Conservation (phyloP, 2,329 filamentous ascomycete species). For the Colletotrichum melonis region DNA sequence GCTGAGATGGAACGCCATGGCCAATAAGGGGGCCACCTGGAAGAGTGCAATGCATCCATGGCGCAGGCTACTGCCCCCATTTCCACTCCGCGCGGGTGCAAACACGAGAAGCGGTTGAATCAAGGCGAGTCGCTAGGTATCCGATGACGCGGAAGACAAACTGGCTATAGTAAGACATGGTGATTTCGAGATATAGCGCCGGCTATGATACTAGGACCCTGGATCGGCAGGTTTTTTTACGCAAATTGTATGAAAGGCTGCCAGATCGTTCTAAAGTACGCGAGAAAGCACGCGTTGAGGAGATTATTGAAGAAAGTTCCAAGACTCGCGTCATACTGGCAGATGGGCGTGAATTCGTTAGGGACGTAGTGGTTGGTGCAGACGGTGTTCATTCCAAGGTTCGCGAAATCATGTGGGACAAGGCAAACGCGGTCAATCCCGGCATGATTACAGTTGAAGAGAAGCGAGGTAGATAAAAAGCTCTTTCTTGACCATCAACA, state of each 20-base stretch:
- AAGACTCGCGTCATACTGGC: not conserved
- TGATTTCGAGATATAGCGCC: not conserved
- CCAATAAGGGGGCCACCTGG: not conserved
- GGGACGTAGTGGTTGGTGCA: not conserved
- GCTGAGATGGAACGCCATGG: not conserved
- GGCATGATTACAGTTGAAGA: constrained; percentile 36
- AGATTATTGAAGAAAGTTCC: not conserved
- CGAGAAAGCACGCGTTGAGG: not conserved
- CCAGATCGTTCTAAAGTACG: not conserved
- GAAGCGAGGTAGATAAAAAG: constrained; percentile 34
- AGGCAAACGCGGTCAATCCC: constrained; percentile 29
- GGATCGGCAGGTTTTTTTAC: not conserved
- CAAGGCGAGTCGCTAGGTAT: too few species aligned
- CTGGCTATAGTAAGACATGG: not conserved
- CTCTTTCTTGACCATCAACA: not conserved
- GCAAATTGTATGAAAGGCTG: not conserved
- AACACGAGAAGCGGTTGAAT: not conserved
- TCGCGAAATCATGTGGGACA: constrained; percentile 39
- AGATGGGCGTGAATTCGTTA: not conserved
- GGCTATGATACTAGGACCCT: not conserved
- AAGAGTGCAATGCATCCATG: not conserved
- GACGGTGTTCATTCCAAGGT: not conserved
- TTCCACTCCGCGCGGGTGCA: not conserved
- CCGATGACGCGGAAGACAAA: too few species aligned
- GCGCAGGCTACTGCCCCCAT: not conserved